These are phyloP conservation scores for Acacia melanoxylon DNA, from an alignment of 306 rosid species.

Conservation along the genomic window DNA sequence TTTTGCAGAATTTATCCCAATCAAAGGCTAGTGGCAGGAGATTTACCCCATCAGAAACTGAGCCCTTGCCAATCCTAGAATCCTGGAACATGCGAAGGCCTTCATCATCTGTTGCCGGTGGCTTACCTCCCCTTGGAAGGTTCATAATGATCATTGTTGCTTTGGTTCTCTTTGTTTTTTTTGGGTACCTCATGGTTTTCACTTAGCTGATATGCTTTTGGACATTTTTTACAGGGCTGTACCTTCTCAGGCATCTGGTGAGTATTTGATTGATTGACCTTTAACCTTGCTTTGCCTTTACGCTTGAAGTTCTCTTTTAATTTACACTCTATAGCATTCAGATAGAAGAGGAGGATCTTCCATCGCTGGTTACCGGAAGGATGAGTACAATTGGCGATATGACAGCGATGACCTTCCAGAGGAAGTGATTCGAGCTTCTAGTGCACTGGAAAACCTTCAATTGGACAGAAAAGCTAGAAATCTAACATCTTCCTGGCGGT, in stretches of 20 bases:
- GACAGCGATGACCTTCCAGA: constrained; percentile 83
- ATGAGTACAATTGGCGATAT: constrained; percentile 93
- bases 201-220: constrained; percentile 32
- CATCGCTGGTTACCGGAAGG: constrained; percentile 77
- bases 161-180: not conserved
- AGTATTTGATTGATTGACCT: constrained; percentile 40
- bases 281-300: constrained; percentile 19
- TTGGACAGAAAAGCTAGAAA: constrained; percentile 96
- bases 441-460: constrained; percentile 92
- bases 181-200: not conserved
- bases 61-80: constrained; percentile 71
- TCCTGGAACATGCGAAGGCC: constrained; percentile 78
- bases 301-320: constrained; percentile 36
- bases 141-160: constrained; percentile 36
- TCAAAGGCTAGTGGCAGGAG: constrained; percentile 81
- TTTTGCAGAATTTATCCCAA: constrained; percentile 81
- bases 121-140: constrained; percentile 99
- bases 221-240: constrained; percentile 60
- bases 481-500: constrained; percentile 99
- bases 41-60: constrained; percentile 64
- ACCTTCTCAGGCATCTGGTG: constrained; percentile 89
- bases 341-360: constrained; percentile 98
- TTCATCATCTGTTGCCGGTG: constrained; percentile 91
- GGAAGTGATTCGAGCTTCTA: constrained; percentile 81
- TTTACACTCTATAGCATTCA: constrained; percentile 58